Evolutionary conservation across 306 rosid species (phyloP), one percentile per base, ranked within the genome.

Genomic region (Prunus armeniaca): DNA sequence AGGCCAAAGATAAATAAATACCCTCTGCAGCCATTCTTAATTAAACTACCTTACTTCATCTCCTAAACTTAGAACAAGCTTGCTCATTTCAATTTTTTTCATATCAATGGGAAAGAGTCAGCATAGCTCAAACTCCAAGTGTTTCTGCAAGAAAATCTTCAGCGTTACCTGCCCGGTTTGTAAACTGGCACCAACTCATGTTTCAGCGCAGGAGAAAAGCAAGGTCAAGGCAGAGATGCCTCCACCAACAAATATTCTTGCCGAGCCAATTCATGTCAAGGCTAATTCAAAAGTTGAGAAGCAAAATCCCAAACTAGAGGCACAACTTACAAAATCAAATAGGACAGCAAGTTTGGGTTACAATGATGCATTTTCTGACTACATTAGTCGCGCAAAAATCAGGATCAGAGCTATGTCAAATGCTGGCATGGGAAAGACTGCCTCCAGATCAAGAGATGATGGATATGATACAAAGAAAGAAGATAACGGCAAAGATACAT

Each of bases 301-400:
- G 67, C 12, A 27, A 27, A 73, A 45, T 9, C 43, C 19, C 28
- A 27, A 73, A 61, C 30, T 73, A 27, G 58, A 45, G 30, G 56
- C 69, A 25, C 55, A 73, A 12, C 18, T 61, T 9, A 61, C 69
- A 12, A 61, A 61, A 73, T 19, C 19, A 56, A 68, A 49, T 10
- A 49, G 65, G 30, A 76, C 56, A 38, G 17, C 65, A 67, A 45
- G 56, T 51, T 41, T 20, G 54, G 52, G 13, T 28, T 30, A 47
- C 54, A 76, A 76, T 65, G 78, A 71, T 58, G 49, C 49, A 13
- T 81, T 81, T 66, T 71, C 78, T 11, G 60, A 81, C 20, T 81
- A 81, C 50, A 81, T 72, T 67, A 38, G 45, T 38, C 79, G 66
- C 0, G 52, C 74, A 1, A 71, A 67, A 65, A 15, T 30, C 19